These are phyloP conservation scores for Trichoderma pleuroti DNA, from an alignment of 2,329 filamentous ascomycete species.

Conservation along the genomic window DNA sequence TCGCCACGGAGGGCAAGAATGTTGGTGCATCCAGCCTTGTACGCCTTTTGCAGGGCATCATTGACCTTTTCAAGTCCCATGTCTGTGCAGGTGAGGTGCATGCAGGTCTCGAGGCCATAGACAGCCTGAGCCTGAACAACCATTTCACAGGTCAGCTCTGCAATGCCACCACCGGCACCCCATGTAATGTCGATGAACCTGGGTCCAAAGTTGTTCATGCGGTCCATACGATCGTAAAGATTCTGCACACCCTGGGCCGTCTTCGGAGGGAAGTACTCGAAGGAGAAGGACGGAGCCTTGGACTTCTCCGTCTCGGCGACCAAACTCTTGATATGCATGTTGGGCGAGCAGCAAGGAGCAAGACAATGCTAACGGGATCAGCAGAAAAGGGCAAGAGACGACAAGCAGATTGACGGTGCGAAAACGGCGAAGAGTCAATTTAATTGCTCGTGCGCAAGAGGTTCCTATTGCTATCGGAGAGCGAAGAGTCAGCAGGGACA, in stretches of 20 bases:
- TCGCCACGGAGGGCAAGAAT: slow-evolving; percentile 92
- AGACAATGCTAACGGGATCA: neutral
- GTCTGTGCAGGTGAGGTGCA: slow-evolving; percentile 98
- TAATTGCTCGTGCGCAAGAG: neutral
- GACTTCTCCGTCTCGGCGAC: slow-evolving; percentile 75
- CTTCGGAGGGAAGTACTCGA: slow-evolving; percentile 99
- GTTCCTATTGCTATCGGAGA: neutral
- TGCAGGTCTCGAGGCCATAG: slow-evolving; percentile 95
- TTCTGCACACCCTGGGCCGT: slow-evolving; percentile 97
- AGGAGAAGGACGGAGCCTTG: slow-evolving; percentile 87
- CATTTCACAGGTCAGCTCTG: slow-evolving; percentile 95
- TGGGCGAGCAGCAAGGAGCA: slow-evolving; percentile 33
- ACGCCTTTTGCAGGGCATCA: slow-evolving; percentile 79
- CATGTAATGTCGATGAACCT: slow-evolving; percentile 98
- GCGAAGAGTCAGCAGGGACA: neutral
- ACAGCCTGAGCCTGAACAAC: slow-evolving; percentile 92
- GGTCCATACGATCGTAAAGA: slow-evolving; percentile 98
- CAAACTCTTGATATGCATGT: slow-evolving; percentile 95
- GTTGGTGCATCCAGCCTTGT: slow-evolving; percentile 94
- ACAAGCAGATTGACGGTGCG: neutral
- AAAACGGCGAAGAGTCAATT: neutral
- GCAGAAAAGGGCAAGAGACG: neutral
- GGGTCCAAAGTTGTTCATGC: slow-evolving; percentile 91
- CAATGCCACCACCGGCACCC: slow-evolving; percentile 90
- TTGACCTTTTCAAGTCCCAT: slow-evolving; percentile 94